Percentiles rank a stretch among this genome's conserved stretches.
Evolutionary conservation across 768 basidiomycete genomes (phyloP).

Genomic region (Tulasnella sp.): DNA sequence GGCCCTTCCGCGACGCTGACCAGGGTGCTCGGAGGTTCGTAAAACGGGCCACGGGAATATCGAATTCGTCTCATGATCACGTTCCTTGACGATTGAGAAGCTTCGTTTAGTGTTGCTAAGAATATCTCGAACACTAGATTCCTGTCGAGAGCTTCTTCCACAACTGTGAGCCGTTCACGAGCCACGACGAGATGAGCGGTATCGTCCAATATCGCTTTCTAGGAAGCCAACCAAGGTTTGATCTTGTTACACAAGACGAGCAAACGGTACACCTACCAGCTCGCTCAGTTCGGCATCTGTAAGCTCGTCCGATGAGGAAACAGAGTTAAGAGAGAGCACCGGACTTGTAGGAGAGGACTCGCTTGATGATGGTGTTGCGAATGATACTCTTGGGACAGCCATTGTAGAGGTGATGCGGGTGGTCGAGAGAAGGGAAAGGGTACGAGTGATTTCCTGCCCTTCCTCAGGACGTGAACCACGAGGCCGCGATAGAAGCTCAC

Average conservation of each 20-base stretch:
- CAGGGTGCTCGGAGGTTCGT: background rate
- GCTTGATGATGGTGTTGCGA: too few relatives aligned
- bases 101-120: background rate
- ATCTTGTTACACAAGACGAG: background rate
- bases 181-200: background rate
- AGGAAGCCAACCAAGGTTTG: background rate
- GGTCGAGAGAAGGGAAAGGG: too few relatives aligned
- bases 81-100: background rate
- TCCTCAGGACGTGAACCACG: too few relatives aligned
- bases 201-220: background rate
- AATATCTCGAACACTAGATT: background rate
- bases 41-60: background rate
- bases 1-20: background rate
- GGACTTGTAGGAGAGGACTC: too few relatives aligned
- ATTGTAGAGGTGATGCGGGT: too few relatives aligned
- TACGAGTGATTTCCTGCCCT: too few relatives aligned
- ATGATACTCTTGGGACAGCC: too few relatives aligned
- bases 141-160: background rate
- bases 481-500: too few relatives aligned
- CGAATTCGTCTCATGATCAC: too few relatives aligned
- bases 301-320: too few relatives aligned
- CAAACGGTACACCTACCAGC: background rate
- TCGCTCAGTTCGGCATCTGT: too few relatives aligned
- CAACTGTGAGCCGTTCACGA: background rate
- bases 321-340: too few relatives aligned